phyloP scores from a whole-genome alignment of 2,329 filamentous ascomycete genomes.

The Fusarium lateritium region DNA sequence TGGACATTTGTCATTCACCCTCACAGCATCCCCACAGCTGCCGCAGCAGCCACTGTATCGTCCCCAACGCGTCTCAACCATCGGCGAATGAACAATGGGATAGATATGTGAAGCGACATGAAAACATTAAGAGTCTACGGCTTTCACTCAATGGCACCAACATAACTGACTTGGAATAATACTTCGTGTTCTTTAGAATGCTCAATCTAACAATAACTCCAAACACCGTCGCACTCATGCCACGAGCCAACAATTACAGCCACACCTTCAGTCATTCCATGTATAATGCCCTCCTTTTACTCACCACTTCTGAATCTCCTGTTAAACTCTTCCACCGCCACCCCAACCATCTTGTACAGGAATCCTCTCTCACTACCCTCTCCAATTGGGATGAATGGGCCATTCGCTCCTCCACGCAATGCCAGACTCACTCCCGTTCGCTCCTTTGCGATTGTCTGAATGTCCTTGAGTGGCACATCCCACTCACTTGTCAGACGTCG shows the following conservation, averaged over 20 bases:
- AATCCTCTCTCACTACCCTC: slow-evolving; percentile 82
- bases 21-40: too few species aligned
- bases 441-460: slow-evolving; percentile 98
- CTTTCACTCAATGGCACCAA: background rate
- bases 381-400: slow-evolving; percentile 94
- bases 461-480: slow-evolving; percentile 95
- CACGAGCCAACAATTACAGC: slow-evolving; percentile 4
- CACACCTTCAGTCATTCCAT: background rate
- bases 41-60: too few species aligned
- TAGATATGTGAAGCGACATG: too few species aligned
- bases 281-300: slow-evolving; percentile 28
- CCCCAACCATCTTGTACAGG: slow-evolving; percentile 75
- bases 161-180: background rate
- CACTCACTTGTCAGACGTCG: slow-evolving; percentile 91
- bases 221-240: slow-evolving; percentile 20
- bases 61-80: too few species aligned
- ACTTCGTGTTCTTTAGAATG: slow-evolving; percentile 19
- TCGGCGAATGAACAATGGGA: too few species aligned
- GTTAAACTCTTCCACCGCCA: slow-evolving; percentile 78
- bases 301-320: slow-evolving; percentile 66
- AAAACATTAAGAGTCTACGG: too few species aligned
- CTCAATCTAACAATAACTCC: slow-evolving; percentile 20
- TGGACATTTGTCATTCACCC: too few species aligned
- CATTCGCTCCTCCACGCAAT: slow-evolving; percentile 90
- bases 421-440: slow-evolving; percentile 92